These are phyloP conservation scores for Prunus persica DNA, from an alignment of 306 rosid genomes.

Conservation along the genomic window DNA sequence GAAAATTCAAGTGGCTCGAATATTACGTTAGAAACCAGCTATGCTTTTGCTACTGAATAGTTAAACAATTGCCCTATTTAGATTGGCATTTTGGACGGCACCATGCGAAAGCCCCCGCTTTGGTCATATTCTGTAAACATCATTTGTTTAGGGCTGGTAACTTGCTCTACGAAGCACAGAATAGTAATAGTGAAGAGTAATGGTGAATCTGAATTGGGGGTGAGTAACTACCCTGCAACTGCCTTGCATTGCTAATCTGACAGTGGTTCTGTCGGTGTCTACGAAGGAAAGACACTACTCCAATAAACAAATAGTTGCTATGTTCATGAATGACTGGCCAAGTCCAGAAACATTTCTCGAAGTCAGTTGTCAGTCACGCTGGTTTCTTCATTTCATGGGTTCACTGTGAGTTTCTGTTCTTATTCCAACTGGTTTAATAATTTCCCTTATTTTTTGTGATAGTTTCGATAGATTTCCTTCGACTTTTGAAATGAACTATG, in stretches of 20 bases:
- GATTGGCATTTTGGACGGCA: neutral
- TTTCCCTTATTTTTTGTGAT: neutral
- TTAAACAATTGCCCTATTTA: neutral
- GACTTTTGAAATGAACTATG: neutral
- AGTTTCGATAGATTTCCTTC: neutral
- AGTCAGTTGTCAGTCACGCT: neutral
- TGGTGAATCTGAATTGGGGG: constrained; percentile 6
- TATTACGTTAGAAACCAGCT: constrained; percentile 28
- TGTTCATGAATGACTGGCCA: neutral
- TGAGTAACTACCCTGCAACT: constrained; percentile 8
- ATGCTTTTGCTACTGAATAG: neutral
- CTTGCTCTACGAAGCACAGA: neutral
- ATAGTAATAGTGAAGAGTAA: neutral
- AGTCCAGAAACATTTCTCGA: neutral
- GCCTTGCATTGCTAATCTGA: constrained; percentile 9
- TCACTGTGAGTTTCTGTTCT: constrained; percentile 7
- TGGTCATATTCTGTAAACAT: neutral
- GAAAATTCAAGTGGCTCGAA: constrained; percentile 39
- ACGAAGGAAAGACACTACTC: neutral
- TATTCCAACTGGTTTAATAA: neutral
- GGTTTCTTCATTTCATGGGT: constrained; percentile 3
- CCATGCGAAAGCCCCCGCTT: neutral
- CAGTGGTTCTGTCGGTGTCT: neutral
- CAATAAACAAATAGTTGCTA: neutral
- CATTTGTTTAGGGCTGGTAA: constrained; percentile 5